Percentiles rank a stretch among this genome's conserved stretches.
phyloP scores from a whole-genome alignment of 2,329 filamentous ascomycete genomes.

The Fusarium haematococcum region DNA sequence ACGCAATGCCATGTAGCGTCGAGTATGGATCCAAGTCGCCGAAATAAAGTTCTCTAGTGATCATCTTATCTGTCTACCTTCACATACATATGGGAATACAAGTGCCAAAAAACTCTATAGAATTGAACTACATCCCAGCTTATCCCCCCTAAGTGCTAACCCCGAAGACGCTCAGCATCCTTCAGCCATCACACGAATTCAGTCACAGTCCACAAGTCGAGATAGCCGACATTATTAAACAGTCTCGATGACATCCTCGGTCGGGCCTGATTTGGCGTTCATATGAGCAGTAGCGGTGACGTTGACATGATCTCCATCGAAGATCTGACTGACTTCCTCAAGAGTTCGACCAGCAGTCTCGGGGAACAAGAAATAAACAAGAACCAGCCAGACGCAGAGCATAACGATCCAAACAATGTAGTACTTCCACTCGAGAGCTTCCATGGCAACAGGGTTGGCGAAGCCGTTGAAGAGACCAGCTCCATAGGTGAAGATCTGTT shows the following conservation, averaged over 20 bases:
- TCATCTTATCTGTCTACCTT: neutral
- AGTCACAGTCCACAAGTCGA: neutral
- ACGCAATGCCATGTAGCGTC: neutral
- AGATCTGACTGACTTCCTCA: conserved; percentile 3
- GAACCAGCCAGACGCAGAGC: neutral
- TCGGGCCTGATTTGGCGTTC: neutral
- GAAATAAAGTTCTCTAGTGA: neutral
- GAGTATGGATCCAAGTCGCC: neutral
- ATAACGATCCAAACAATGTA: conserved; percentile 4
- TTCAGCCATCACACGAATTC: fast-evolving
- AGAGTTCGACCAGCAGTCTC: conserved; percentile 1
- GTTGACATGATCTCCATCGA: neutral
- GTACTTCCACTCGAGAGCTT: conserved; percentile 7
- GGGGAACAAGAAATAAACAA: conserved; percentile 4
- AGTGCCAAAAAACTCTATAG: neutral
- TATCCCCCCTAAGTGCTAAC: neutral
- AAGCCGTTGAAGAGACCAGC: conserved; percentile 5
- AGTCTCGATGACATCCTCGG: neutral
- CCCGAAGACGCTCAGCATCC: too few species aligned
- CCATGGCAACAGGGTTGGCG: conserved; percentile 5
- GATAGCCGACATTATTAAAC: neutral
- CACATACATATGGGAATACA: neutral
- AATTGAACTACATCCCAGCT: neutral
- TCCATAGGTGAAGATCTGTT: neutral
- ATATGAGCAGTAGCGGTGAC: neutral